phyloP scores from a whole-genome alignment of 208 protist genomes.

The Acanthamoeba divionensis region DNA sequence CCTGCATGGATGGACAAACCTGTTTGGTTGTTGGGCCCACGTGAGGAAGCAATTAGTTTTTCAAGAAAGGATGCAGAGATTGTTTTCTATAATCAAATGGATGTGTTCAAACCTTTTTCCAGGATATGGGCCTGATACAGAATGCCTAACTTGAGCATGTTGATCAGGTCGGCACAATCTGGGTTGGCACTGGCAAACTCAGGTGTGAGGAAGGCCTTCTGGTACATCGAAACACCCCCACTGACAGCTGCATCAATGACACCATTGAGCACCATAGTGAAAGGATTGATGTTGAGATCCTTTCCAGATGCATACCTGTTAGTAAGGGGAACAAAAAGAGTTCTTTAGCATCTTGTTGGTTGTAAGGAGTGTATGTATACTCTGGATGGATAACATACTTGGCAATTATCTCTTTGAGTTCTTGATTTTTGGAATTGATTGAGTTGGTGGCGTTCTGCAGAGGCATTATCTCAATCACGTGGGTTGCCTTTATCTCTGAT shows the following conservation, averaged over 20 bases:
- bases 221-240: slow-evolving; percentile 70
- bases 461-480: slow-evolving; percentile 54
- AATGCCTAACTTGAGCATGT: slow-evolving; percentile 56
- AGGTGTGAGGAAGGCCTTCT: slow-evolving; percentile 63
- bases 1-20: slow-evolving; percentile 56
- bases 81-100: neutral
- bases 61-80: no score
- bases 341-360: no score
- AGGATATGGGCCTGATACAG: slow-evolving; percentile 58
- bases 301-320: neutral
- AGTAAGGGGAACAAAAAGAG: neutral
- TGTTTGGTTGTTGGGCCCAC: no score
- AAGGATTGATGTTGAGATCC: slow-evolving; percentile 47
- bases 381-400: neutral
- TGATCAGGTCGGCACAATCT: slow-evolving; percentile 44
- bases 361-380: no score
- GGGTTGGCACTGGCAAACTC: slow-evolving; percentile 56
- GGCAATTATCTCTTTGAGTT: slow-evolving; percentile 61
- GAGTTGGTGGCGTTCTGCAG: slow-evolving; percentile 68
- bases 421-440: slow-evolving; percentile 64
- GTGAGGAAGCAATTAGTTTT: no score
- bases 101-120: slow-evolving; percentile 4
- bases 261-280: slow-evolving; percentile 62
- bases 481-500: slow-evolving; percentile 38
- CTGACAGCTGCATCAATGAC: slow-evolving; percentile 74